Evolutionary conservation across 2,329 filamentous ascomycete genomes (phyloP).

Genomic region (Microsporum canis): DNA sequence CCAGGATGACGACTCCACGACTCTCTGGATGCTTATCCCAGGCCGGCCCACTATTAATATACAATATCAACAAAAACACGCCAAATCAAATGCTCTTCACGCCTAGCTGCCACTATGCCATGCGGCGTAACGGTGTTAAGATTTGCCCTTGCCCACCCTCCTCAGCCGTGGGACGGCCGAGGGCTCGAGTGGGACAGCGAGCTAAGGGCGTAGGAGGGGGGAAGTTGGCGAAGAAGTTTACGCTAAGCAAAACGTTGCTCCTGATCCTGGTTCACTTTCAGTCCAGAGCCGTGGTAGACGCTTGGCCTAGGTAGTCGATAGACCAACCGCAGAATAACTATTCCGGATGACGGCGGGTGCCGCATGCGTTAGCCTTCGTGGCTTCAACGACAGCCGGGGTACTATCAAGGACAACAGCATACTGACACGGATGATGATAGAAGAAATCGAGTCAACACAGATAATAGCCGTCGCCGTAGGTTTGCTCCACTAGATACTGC

Average conservation of each 20-base stretch:
- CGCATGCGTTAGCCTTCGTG: neutral
- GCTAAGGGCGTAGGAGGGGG: neutral
- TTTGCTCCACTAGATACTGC: neutral
- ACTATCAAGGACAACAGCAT: neutral
- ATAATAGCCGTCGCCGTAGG: neutral
- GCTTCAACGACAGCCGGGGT: neutral
- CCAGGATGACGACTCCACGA: neutral
- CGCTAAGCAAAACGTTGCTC: slow-evolving; percentile 3
- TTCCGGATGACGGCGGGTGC: neutral
- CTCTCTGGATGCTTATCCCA: neutral
- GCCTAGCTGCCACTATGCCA: slow-evolving; percentile 1
- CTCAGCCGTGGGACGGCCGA: neutral
- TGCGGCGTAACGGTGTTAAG: neutral
- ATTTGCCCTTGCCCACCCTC: neutral
- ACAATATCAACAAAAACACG: neutral
- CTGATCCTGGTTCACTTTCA: slow-evolving; percentile 5
- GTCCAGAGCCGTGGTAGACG: slow-evolving; percentile 4
- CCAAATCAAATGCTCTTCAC: neutral
- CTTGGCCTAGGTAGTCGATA: neutral
- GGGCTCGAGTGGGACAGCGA: neutral
- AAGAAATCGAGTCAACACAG: neutral
- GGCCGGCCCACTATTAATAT: slow-evolving; percentile 3
- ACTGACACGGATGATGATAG: neutral
- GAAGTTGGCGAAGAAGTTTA: neutral
- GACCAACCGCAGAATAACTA: slow-evolving; percentile 1